Base-by-base conservation (phyloP, 805 yeast species). In the Starmerella lactis-condensi region DNA sequence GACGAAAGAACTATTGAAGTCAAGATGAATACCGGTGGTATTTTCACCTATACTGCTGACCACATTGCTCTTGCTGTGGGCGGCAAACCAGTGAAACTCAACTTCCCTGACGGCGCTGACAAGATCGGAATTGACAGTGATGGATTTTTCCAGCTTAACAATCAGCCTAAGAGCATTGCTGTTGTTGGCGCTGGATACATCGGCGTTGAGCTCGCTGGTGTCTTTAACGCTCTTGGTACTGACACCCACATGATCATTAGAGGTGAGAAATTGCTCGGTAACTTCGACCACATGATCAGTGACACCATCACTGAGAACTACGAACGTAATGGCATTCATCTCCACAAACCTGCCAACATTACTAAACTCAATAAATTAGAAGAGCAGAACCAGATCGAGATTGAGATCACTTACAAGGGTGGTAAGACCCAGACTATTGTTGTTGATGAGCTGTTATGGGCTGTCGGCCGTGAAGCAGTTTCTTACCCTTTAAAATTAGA, bases 161-260 rank as follows among this genome's bases (percentile, higher is more conserved):
- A 58, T 29, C 95, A 83, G 57, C 98, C 99, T 31, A 74, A 81
- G 56, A 65, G 72, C 29, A 96, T 85, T 18, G 96, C 91, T 2
- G 65, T 89, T 38, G 93, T 89, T 9, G 99, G 99, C 45, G 94
- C 94, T 23, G 99, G 99, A 26, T 89, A 89, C 59, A 89, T 89
- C 52, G 96, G 93, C 35, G 75, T 82, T 29, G 99, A 89, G 60
- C 66, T 89, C 31, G 76, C 95, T 5, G 98, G 98, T 40, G 82
- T 89, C 27, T 85, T 89, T 69, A 66, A 77, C 42, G 81, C 81
- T 16, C 64, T 89, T 39, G 93, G 92, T 12, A 52, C 85, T 11
- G 81, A 85, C 43, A 75, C 93, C 28, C 85, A 78, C 52, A 53
- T 89, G 54, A 67, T 85, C 38, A 77, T 85, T 40, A 73, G 99